Conservation (phyloP, 805 yeast genomes). For the Jamesozyma hellenica region DNA sequence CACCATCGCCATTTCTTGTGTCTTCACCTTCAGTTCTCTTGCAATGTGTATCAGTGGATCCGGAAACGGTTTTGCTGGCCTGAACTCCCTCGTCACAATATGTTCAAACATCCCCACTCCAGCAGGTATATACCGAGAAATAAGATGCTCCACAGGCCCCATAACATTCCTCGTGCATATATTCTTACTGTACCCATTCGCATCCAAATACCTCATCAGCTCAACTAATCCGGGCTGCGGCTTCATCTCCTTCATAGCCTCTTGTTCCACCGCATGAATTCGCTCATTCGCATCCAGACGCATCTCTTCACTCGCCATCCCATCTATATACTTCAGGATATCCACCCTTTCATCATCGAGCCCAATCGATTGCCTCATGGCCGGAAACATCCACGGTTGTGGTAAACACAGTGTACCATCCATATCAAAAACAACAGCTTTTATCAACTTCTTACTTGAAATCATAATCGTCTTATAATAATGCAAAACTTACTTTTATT, state of each 20-base stretch:
- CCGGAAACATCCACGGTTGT: conserved; percentile 47
- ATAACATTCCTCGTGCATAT: conserved; percentile 55
- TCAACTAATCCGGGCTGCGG: conserved; percentile 39
- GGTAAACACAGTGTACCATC: conserved; percentile 68
- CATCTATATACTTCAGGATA: conserved; percentile 41
- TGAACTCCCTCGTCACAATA: conserved; percentile 50
- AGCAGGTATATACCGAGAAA: conserved; percentile 35
- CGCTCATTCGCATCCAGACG: conserved; percentile 37
- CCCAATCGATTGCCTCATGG: conserved; percentile 53
- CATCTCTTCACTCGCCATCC: conserved; percentile 31
- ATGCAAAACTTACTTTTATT: too few relatives aligned
- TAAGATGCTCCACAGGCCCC: conserved; percentile 44
- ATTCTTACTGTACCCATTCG: conserved; percentile 35
- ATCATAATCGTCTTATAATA: too few relatives aligned
- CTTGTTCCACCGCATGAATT: conserved; percentile 45
- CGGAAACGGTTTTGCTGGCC: conserved; percentile 62
- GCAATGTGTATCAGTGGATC: conserved; percentile 52
- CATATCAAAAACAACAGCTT: conserved; percentile 65
- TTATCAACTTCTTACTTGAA: conserved; percentile 19
- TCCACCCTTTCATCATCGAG: conserved; percentile 38
- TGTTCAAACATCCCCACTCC: conserved; percentile 36
- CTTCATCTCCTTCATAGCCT: conserved; percentile 51
- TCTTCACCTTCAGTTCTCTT: conserved; percentile 36
- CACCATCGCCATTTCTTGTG: conserved; percentile 49
- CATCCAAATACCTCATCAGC: conserved; percentile 30